phyloP scores from a whole-genome alignment of 2,329 filamentous ascomycete genomes.

The Fusarium sp. region DNA sequence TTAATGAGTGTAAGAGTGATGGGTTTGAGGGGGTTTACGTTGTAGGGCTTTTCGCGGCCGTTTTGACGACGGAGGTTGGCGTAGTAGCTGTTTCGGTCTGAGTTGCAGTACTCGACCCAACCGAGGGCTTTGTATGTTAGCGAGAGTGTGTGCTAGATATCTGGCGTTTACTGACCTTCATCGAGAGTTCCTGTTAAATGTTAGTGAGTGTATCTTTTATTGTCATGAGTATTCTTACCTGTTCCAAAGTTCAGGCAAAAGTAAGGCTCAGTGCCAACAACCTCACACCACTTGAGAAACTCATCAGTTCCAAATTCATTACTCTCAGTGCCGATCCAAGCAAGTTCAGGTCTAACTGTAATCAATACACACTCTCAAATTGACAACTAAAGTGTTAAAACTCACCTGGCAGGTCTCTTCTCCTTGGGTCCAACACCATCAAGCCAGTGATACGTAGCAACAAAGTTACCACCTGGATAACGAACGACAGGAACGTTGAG shows the following conservation, averaged over 20 bases:
- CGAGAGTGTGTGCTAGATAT: not conserved
- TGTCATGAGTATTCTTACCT: constrained; percentile 54
- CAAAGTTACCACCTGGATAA: constrained; percentile 88
- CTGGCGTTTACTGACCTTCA: constrained; percentile 43
- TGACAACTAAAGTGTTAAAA: too few species aligned
- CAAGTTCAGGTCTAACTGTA: constrained; percentile 71
- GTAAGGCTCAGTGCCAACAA: constrained; percentile 81
- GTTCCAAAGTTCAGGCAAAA: constrained; percentile 86
- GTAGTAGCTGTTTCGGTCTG: constrained; percentile 80
- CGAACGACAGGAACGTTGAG: constrained; percentile 81
- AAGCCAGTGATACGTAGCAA: constrained; percentile 87
- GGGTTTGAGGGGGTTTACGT: constrained; percentile 46
- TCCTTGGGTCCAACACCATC: constrained; percentile 83
- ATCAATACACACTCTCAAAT: too few species aligned
- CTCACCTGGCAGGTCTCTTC: constrained; percentile 66
- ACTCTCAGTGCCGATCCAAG: constrained; percentile 81
- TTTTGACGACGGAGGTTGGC: constrained; percentile 83
- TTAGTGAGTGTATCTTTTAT: not conserved
- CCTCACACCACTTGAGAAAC: constrained; percentile 84
- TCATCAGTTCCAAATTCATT: constrained; percentile 89
- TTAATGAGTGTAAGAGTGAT: not conserved
- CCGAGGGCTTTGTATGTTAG: constrained; percentile 61
- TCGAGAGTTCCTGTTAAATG: constrained; percentile 53
- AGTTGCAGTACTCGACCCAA: constrained; percentile 91
- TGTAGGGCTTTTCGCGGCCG: constrained; percentile 81